Conservation (phyloP, 169 alveolate species). For the Plasmodium cynomolgi region DNA sequence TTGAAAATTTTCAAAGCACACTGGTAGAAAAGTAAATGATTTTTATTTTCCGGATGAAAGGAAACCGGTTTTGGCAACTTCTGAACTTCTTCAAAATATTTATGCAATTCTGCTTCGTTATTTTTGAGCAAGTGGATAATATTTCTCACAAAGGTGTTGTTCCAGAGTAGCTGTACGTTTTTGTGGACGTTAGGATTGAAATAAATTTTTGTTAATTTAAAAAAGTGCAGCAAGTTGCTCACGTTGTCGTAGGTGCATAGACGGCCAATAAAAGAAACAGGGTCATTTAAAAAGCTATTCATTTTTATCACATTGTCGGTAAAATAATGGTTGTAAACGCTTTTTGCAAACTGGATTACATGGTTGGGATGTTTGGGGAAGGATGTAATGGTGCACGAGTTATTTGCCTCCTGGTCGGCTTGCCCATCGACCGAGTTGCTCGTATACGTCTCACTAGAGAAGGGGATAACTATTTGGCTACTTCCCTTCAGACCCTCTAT, state of each 20-base stretch:
- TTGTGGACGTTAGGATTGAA: conserved; percentile 15
- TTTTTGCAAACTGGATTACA: conserved; percentile 46
- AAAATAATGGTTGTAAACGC: conserved; percentile 47
- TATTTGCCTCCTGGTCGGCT: background rate
- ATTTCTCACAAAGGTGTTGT: conserved; percentile 40
- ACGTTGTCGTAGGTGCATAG: conserved; percentile 48
- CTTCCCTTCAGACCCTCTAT: conserved; percentile 72
- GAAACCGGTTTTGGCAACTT: conserved; percentile 44
- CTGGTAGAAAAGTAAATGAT: conserved; percentile 34
- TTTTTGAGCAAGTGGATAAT: conserved; percentile 20
- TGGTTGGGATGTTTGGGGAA: conserved; percentile 68
- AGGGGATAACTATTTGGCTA: conserved; percentile 63
- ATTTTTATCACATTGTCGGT: conserved; percentile 62
- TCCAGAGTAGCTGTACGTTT: conserved; percentile 32
- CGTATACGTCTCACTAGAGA: conserved; percentile 49
- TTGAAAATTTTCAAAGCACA: conserved; percentile 28
- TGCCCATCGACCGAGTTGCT: background rate
- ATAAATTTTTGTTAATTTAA: conserved; percentile 58
- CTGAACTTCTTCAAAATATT: conserved; percentile 27
- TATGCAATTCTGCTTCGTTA: conserved; percentile 11
- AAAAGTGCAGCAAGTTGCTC: conserved; percentile 42
- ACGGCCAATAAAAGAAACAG: conserved; percentile 32
- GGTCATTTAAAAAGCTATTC: conserved; percentile 50
- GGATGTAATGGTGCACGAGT: conserved; percentile 65
- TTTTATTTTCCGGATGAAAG: conserved; percentile 16